A percentile compares a stretch with the other conserved stretches of the same genome.
These are phyloP conservation scores for Bremia lactucae DNA, from an alignment of 352 stramenopile genomes.

Conservation along the genomic window DNA sequence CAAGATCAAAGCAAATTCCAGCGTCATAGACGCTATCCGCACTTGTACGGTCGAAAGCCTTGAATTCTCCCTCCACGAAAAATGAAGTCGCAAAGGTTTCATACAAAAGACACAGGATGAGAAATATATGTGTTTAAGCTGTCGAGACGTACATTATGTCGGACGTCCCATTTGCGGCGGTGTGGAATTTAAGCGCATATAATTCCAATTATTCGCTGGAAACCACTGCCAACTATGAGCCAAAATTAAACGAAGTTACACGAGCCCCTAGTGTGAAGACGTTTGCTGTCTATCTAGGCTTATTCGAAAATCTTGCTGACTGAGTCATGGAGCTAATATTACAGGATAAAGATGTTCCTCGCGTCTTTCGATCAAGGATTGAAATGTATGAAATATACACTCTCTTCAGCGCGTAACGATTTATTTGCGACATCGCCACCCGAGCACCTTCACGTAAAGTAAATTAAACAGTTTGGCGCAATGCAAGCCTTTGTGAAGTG, in stretches of 20 bases:
- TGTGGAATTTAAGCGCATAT: no score
- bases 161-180: no score
- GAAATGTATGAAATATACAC: constrained; percentile 36
- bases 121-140: no score
- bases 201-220: no score
- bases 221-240: constrained; percentile 60
- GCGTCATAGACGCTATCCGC: neutral
- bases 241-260: neutral
- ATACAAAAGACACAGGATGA: constrained; percentile 23
- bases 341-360: constrained; percentile 46
- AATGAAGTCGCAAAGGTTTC: neutral
- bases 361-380: constrained; percentile 48
- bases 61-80: neutral
- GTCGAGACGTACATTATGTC: no score
- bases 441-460: constrained; percentile 16
- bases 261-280: constrained; percentile 41
- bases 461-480: constrained; percentile 28
- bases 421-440: neutral
- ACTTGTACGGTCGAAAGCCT: no score
- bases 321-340: constrained; percentile 51
- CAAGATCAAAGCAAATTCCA: constrained; percentile 11
- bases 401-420: constrained; percentile 24
- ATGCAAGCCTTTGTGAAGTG: constrained; percentile 7
- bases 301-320: constrained; percentile 51
- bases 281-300: constrained; percentile 64